Conservation (phyloP, 1,284 basidiomycete species). For the Heterobasidion parviporum region DNA sequence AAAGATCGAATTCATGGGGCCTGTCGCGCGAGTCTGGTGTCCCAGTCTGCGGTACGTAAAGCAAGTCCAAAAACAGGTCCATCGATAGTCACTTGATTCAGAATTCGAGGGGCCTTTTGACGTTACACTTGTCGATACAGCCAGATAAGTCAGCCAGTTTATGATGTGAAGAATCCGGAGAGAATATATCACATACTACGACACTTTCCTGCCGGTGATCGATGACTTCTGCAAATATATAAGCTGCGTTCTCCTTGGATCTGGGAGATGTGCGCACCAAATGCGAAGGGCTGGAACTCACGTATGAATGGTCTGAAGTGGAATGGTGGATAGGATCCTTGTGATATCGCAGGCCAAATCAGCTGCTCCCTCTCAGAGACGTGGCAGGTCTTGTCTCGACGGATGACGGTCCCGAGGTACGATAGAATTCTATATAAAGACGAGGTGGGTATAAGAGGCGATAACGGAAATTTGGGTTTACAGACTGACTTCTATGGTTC, state of each 20-base stretch:
- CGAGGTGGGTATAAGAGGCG: background rate
- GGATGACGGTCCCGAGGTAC: background rate
- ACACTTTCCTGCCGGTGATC: background rate
- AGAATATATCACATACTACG: background rate
- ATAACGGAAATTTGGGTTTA: background rate
- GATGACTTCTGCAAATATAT: background rate
- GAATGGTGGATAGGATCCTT: background rate
- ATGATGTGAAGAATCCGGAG: background rate
- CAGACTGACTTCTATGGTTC: too few relatives aligned
- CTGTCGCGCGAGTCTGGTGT: background rate
- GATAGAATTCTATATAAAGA: background rate
- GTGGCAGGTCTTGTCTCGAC: background rate
- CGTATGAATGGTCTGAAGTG: background rate
- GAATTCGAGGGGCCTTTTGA: background rate
- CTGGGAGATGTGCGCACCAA: background rate
- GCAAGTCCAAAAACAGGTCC: constrained; percentile 10
- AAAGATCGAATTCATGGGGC: constrained; percentile 21
- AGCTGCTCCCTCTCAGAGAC: background rate
- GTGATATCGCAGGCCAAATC: background rate
- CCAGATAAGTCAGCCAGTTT: background rate
- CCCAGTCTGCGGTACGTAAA: constrained; percentile 5
- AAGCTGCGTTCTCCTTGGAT: background rate
- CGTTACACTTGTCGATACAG: constrained; percentile 1
- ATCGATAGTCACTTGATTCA: constrained; percentile 4
- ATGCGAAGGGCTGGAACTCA: background rate